phyloP scores from a whole-genome alignment of 257 asterid genomes.

The Scutellaria baicalensis region DNA sequence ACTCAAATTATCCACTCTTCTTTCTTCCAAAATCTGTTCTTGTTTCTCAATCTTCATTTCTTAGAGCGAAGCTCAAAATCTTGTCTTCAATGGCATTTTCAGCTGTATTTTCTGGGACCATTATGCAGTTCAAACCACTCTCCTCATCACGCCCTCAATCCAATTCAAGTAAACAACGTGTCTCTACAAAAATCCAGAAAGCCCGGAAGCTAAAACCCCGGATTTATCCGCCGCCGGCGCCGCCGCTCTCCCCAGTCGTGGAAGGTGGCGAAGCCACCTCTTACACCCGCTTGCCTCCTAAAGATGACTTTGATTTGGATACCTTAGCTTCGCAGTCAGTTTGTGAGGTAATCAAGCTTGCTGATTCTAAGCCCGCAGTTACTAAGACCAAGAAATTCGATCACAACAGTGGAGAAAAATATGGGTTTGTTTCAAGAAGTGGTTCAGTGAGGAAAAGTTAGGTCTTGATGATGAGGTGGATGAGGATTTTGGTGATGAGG shows the following conservation, averaged over 20 bases:
- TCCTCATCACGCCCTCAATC: constrained; percentile 26
- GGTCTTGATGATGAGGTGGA: constrained; percentile 1
- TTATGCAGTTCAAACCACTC: constrained; percentile 22
- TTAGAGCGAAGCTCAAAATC: neutral
- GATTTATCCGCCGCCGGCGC: constrained; percentile 22
- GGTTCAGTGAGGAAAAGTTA: constrained; percentile 12
- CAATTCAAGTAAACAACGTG: constrained; percentile 21
- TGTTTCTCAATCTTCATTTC: constrained; percentile 13
- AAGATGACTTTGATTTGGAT: constrained; percentile 48
- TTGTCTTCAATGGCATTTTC: constrained; percentile 20
- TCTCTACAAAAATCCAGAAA: constrained; percentile 20
- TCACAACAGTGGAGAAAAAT: neutral
- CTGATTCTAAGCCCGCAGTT: constrained; percentile 22
- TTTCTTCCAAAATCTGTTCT: constrained; percentile 14
- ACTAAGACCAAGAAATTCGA: constrained; percentile 8
- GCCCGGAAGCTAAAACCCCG: constrained; percentile 33
- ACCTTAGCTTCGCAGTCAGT: constrained; percentile 19
- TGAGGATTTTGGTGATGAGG: constrained; percentile 17
- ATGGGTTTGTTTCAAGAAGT: constrained; percentile 9
- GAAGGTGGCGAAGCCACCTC: constrained; percentile 78
- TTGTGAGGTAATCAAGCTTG: constrained; percentile 39
- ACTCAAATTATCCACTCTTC: constrained; percentile 5
- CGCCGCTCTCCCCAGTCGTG: constrained; percentile 25
- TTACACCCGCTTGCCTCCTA: constrained; percentile 77
- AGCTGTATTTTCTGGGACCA: constrained; percentile 15